These are phyloP conservation scores for Cyclanthera cordifolia DNA, from an alignment of 306 rosid genomes.

Conservation along the genomic window DNA sequence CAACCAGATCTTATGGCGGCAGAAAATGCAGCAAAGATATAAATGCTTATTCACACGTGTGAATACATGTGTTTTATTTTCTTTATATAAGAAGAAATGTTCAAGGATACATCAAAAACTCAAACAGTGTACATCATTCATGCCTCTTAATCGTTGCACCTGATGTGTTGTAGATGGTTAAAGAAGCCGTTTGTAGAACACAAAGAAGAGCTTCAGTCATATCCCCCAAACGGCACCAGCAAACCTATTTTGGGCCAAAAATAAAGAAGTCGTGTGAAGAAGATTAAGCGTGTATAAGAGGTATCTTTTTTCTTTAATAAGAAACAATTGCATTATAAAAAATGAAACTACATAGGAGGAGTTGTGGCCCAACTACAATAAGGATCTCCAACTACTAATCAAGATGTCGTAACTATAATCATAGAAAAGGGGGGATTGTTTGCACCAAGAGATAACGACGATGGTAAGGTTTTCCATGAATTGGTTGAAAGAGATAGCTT, in stretches of 20 bases:
- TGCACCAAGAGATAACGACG: too few species aligned
- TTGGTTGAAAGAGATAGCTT: too few species aligned
- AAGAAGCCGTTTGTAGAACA: slow-evolving; percentile 54
- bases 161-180: slow-evolving; percentile 70
- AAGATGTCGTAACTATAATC: too few species aligned
- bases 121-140: neutral
- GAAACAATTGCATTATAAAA: too few species aligned
- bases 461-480: too few species aligned
- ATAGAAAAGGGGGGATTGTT: too few species aligned
- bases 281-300: neutral
- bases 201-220: slow-evolving; percentile 75
- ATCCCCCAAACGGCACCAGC: slow-evolving; percentile 80
- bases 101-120: neutral
- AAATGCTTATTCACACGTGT: neutral
- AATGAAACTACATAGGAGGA: too few species aligned
- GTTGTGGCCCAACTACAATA: too few species aligned
- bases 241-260: slow-evolving; percentile 37
- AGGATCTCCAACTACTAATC: too few species aligned
- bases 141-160: slow-evolving; percentile 37
- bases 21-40: neutral
- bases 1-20: neutral
- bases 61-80: neutral
- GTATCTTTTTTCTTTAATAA: too few species aligned
- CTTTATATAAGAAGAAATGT: neutral
- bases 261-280: neutral